A percentile compares a stretch with the other conserved stretches of the same genome.
Conservation (phyloP, 2,329 filamentous ascomycete genomes). For the Aaosphaeria arxii region DNA sequence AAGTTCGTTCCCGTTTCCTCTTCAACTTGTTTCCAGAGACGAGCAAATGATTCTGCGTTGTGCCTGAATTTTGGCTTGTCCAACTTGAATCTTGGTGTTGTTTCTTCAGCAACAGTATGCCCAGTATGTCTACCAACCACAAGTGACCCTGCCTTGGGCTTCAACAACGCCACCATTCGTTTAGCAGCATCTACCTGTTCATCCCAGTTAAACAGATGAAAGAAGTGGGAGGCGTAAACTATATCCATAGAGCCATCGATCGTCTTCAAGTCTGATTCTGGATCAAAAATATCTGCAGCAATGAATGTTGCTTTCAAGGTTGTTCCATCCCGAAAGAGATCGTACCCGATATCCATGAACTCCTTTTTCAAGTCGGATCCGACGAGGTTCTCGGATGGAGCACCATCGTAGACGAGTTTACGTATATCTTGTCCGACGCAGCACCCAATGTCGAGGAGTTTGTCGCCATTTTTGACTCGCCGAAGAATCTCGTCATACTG, state of each 20-base stretch:
- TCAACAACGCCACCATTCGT: slow-evolving; percentile 30
- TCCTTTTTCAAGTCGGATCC: slow-evolving; percentile 39
- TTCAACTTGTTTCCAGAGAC: slow-evolving; percentile 39
- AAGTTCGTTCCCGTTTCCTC: slow-evolving; percentile 36
- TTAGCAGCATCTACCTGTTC: slow-evolving; percentile 37
- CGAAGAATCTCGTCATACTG: slow-evolving; percentile 30
- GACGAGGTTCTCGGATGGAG: slow-evolving; percentile 37
- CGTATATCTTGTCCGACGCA: slow-evolving; percentile 48
- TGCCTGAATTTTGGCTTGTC: slow-evolving; percentile 32
- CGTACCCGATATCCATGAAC: slow-evolving; percentile 55
- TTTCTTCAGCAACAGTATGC: slow-evolving; percentile 23
- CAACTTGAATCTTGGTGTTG: slow-evolving; percentile 11
- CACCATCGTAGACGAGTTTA: slow-evolving; percentile 43
- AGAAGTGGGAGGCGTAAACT: slow-evolving; percentile 41
- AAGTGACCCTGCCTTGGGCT: slow-evolving; percentile 30
- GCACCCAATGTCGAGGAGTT: slow-evolving; percentile 41
- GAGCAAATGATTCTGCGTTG: slow-evolving; percentile 33
- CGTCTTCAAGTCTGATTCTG: slow-evolving; percentile 26
- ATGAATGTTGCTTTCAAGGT: slow-evolving; percentile 51
- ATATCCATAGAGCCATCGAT: slow-evolving; percentile 42
- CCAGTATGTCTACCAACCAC: slow-evolving; percentile 41
- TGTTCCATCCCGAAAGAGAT: slow-evolving; percentile 34
- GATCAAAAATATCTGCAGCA: slow-evolving; percentile 46
- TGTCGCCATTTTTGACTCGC: slow-evolving; percentile 33
- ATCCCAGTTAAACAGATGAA: slow-evolving; percentile 44